phyloP scores from a whole-genome alignment of 176 grass and related monocot species.

The Triticum timopheevii region DNA sequence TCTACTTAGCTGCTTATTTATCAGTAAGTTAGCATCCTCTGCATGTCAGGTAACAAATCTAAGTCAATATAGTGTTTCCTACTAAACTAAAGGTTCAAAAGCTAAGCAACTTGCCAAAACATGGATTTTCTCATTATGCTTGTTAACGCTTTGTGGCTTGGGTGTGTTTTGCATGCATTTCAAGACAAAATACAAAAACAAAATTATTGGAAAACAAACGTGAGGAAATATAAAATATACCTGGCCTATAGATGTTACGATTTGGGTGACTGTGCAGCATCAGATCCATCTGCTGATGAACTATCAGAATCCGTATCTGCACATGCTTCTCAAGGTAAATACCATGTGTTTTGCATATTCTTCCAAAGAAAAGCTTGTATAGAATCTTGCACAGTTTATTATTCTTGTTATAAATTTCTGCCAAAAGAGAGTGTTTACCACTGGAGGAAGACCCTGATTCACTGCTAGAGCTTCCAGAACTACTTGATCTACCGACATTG shows the following conservation, averaged over 20 bases:
- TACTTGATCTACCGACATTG: conserved; percentile 58
- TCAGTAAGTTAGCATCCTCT: conserved; percentile 6
- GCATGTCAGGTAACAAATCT: neutral
- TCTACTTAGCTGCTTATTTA: conserved; percentile 4
- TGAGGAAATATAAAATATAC: conserved; percentile 33
- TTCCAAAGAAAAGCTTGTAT: neutral
- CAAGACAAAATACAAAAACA: neutral
- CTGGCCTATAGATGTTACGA: conserved; percentile 55
- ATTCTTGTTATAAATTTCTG: conserved; percentile 1
- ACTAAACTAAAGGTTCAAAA: conserved; percentile 3
- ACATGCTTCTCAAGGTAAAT: conserved; percentile 41
- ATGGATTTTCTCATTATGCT: neutral
- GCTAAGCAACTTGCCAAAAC: neutral
- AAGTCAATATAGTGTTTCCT: neutral
- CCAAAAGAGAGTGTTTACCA: conserved; percentile 44
- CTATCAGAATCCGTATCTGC: conserved; percentile 81
- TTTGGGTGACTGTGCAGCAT: conserved; percentile 63
- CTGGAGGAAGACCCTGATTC: conserved; percentile 74
- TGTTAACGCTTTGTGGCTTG: neutral
- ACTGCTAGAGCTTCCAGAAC: conserved; percentile 76
- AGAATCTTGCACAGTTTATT: neutral
- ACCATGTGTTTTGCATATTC: conserved; percentile 5
- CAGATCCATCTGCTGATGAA: conserved; percentile 78
- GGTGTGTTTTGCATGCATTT: neutral
- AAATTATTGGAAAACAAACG: conserved; percentile 6